Evolutionary conservation across 2,329 filamentous ascomycete species (phyloP).

Genomic region (Cercospora beticola): DNA sequence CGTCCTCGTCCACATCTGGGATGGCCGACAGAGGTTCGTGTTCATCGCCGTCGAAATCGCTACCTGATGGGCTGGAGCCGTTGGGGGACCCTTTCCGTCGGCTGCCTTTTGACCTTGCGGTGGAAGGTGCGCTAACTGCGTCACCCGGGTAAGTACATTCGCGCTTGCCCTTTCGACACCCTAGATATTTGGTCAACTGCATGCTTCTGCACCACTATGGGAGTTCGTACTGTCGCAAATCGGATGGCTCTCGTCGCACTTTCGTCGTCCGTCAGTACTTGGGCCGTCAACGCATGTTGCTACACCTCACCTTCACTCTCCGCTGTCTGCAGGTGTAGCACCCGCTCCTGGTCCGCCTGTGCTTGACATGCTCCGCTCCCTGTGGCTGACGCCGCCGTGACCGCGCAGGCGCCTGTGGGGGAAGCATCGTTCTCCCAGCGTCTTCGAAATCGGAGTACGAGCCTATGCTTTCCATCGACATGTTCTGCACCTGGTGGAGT

Average conservation of each 20-base stretch:
- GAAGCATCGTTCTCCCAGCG: conserved; percentile 28
- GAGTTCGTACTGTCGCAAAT: conserved; percentile 68
- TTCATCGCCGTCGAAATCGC: conserved; percentile 47
- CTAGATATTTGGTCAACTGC: conserved; percentile 42
- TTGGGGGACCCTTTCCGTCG: conserved; percentile 48
- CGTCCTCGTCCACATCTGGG: conserved; percentile 49
- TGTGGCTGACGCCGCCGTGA: conserved; percentile 32
- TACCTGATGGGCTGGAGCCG: conserved; percentile 53
- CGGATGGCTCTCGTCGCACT: conserved; percentile 90
- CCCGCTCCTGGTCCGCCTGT: conserved; percentile 87
- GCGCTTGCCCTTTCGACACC: conserved; percentile 87
- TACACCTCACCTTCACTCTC: conserved; percentile 66
- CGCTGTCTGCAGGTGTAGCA: conserved; percentile 90
- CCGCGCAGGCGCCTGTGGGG: conserved; percentile 28
- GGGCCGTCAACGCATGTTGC: not conserved
- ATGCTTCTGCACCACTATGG: not conserved
- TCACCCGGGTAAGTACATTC: conserved; percentile 87
- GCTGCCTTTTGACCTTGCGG: conserved; percentile 46
- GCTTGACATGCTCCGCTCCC: conserved; percentile 74
- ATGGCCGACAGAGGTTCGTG: conserved; percentile 45
- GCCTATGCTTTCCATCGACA: conserved; percentile 37
- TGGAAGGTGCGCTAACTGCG: conserved; percentile 50
- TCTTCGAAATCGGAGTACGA: conserved; percentile 37
- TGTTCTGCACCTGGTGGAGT: conserved; percentile 35
- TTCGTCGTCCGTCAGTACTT: conserved; percentile 23